phyloP scores from a whole-genome alignment of 352 stramenopile species.

The Globisporangium viniferum region DNA sequence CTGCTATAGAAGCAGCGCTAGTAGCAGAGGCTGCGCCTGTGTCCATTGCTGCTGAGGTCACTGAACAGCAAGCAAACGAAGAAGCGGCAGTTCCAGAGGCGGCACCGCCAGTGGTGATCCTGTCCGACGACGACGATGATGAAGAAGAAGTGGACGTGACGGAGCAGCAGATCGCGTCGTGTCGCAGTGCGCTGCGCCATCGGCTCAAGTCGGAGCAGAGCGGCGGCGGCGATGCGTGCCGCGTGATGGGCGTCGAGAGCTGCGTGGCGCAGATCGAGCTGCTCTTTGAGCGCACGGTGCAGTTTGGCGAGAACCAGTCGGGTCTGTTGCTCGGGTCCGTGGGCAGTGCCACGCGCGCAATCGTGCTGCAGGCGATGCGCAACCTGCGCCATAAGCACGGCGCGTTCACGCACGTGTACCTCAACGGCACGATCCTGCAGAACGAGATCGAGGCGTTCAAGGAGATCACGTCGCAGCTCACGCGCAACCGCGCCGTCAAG shows the following conservation, averaged over 20 bases:
- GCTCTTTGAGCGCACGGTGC: constrained; percentile 68
- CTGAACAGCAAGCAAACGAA: constrained; percentile 15
- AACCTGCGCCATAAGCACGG: constrained; percentile 36
- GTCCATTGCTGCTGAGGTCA: constrained; percentile 6
- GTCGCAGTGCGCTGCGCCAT: constrained; percentile 39
- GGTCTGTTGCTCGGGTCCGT: constrained; percentile 63
- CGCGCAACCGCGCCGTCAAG: constrained; percentile 49
- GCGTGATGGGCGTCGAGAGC: constrained; percentile 15
- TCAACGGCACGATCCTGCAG: constrained; percentile 75
- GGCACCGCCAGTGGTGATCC: neutral
- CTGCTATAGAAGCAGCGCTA: neutral
- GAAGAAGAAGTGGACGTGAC: constrained; percentile 13
- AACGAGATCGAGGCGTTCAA: constrained; percentile 87
- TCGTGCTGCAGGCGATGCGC: constrained; percentile 51
- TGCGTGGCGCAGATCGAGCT: constrained; percentile 43
- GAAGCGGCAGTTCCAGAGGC: neutral
- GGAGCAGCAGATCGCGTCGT: constrained; percentile 25
- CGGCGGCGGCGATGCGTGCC: constrained; percentile 10
- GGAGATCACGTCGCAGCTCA: constrained; percentile 72
- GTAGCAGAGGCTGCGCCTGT: neutral
- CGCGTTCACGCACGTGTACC: constrained; percentile 61
- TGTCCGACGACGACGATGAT: neutral
- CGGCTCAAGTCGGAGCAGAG: constrained; percentile 29
- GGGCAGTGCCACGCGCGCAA: constrained; percentile 43
- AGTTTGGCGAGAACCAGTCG: constrained; percentile 75